A percentile compares a stretch with the other conserved stretches of the same genome.
Evolutionary conservation across 2,329 filamentous ascomycete species (phyloP).

Genomic region (Apiospora malaysiana): DNA sequence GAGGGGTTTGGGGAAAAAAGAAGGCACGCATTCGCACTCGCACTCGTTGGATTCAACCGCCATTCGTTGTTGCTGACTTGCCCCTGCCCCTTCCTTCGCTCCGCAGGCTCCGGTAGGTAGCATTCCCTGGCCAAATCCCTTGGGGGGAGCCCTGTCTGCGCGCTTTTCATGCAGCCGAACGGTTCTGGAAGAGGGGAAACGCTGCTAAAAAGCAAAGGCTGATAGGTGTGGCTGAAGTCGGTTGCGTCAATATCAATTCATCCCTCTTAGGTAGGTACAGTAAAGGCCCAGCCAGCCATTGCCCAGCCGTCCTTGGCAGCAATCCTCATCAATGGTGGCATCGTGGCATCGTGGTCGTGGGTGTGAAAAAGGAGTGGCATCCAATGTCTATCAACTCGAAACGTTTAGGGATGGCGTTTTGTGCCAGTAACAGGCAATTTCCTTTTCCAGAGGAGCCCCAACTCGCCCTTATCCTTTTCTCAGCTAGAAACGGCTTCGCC

Average conservation of each 20-base stretch:
- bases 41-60: not conserved
- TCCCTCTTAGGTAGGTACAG: too few species aligned
- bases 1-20: not conserved
- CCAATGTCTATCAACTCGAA: not conserved
- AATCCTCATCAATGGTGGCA: not conserved
- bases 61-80: not conserved
- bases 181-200: conserved; percentile 3
- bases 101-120: not conserved
- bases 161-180: not conserved
- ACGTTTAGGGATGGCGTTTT: conserved; percentile 10
- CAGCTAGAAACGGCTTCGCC: not conserved
- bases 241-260: conserved; percentile 6
- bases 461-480: not conserved
- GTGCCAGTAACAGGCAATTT: conserved; percentile 8
- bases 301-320: not conserved
- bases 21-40: not conserved
- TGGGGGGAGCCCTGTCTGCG: not conserved
- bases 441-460: not conserved
- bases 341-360: not conserved
- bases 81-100: not conserved
- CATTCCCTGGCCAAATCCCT: conserved; percentile 7
- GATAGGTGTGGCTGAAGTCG: not conserved
- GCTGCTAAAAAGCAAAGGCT: not conserved
- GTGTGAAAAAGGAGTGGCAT: not conserved
- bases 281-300: not conserved